Evolutionary conservation across 306 rosid genomes (phyloP).

Genomic region (Leucaena leucocephala): DNA sequence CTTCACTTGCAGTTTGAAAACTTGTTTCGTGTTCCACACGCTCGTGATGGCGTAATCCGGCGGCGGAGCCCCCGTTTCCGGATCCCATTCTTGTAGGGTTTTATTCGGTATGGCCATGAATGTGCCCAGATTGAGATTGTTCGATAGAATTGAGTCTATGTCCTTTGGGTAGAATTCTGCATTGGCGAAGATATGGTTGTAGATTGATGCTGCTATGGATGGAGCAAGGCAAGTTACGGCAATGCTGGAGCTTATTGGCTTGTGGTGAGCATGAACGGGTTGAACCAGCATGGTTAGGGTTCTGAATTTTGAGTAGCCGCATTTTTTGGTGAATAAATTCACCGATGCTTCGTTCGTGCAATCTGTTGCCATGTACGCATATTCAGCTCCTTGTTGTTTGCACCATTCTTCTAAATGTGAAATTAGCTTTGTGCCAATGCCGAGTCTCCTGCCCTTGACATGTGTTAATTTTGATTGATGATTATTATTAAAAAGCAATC

Average conservation of each 20-base stretch:
- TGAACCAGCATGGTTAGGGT: constrained; percentile 72
- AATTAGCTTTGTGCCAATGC: constrained; percentile 81
- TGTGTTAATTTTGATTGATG: constrained; percentile 1
- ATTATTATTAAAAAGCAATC: constrained; percentile 18
- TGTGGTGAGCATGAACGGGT: constrained; percentile 84
- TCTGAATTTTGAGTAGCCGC: constrained; percentile 72
- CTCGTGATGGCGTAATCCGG: constrained; percentile 67
- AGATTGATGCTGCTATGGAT: constrained; percentile 45
- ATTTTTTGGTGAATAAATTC: constrained; percentile 74
- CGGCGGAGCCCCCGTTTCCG: constrained; percentile 49
- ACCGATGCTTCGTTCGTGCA: constrained; percentile 84
- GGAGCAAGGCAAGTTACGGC: constrained; percentile 51
- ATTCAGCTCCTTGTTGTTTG: constrained; percentile 69
- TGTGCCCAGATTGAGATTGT: constrained; percentile 73
- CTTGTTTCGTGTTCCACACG: constrained; percentile 90
- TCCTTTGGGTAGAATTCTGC: constrained; percentile 82
- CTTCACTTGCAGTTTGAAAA: constrained; percentile 73
- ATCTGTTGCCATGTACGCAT: constrained; percentile 88
- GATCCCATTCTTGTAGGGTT: constrained; percentile 49
- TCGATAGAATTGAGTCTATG: constrained; percentile 58
- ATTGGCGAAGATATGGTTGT: constrained; percentile 52
- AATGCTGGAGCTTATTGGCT: constrained; percentile 50
- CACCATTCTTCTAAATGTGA: constrained; percentile 78
- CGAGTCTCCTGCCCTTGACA: constrained; percentile 71
- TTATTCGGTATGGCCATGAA: constrained; percentile 79